Conservation (phyloP, 257 asterid species). For the Fraxinus excelsior region DNA sequence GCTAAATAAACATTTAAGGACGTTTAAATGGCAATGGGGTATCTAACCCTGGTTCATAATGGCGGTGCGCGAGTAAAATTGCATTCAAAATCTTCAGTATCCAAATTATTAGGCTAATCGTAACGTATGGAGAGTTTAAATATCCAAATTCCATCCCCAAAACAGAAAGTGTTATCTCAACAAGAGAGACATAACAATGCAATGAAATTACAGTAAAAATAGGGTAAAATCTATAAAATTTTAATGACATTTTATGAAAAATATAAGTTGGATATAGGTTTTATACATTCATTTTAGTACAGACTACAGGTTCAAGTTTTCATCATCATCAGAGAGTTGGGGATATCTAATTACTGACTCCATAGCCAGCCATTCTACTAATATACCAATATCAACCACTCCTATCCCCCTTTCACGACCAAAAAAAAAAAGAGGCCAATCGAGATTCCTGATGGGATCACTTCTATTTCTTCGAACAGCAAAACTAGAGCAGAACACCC, state of each 20-base stretch:
- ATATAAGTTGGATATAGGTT: slow-evolving; percentile 1
- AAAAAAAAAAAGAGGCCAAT: background rate
- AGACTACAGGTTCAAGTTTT: slow-evolving; percentile 33
- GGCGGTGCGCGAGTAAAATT: background rate
- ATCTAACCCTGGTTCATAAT: background rate
- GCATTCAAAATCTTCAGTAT: background rate
- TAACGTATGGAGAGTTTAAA: background rate
- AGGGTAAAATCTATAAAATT: background rate
- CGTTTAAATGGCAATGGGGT: too few relatives aligned
- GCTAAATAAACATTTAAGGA: too few relatives aligned
- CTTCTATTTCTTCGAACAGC: background rate
- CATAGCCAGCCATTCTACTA: slow-evolving; percentile 23
- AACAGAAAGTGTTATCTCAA: background rate
- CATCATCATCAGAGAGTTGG: slow-evolving; percentile 28
- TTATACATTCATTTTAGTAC: slow-evolving; percentile 29
- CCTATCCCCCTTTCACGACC: background rate
- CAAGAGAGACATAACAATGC: background rate
- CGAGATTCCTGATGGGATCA: background rate
- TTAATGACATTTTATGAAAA: background rate
- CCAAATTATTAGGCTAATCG: background rate
- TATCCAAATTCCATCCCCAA: too few relatives aligned
- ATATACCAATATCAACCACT: slow-evolving; percentile 20
- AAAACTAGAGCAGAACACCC: background rate
- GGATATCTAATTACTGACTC: background rate
- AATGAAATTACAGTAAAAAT: background rate